Evolutionary conservation across 768 basidiomycete species (phyloP), one percentile per base, ranked within the genome.

Genomic region (Naganishia onofrii): DNA sequence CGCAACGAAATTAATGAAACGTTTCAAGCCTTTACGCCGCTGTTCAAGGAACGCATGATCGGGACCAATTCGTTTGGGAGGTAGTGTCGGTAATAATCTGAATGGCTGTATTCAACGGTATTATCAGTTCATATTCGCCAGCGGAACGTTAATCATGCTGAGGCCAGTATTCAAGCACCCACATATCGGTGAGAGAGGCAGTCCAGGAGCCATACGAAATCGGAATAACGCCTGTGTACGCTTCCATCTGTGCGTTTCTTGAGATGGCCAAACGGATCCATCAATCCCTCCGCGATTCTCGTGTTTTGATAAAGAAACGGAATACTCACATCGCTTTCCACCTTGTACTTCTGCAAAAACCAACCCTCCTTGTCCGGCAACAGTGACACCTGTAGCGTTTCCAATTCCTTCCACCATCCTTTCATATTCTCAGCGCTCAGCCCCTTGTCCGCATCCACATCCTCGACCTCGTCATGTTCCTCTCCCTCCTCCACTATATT

Each of bases 21-120:
- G 85, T 36, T 86, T 82, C 29, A 98, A 84, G 17, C 91, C 93
- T 78, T 88, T 88, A 76, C 91, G 85, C 82, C 95, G 86, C 76
- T 96, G 91, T 76, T 98, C 94, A 66, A 97, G 82, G 77, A 98
- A 99, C 38, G 86, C 85, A 52, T 91, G 90, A 78, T 98, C 96
- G 42, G 90, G 88, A 80, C 91, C 91, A 72, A 98, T 85, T 55
- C 93, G 86, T 81, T 98, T 98, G 0, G 96, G 96, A 19, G 96
- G 96, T 34, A 98, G 82, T 3, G 87, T 82, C 21, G 91, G 88
- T 73, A 97, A 85, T 29, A 98, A 83, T 56, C 96, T 88, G 86
- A 97, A 98, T 0, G 96, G 94, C 83, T 81, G 71, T 28, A 36
- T 31, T 31, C 17, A 21, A 57, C 5, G 23, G 26, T 36, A 36